A percentile compares a stretch with the other conserved stretches of the same genome.
Conservation (phyloP, 1,284 basidiomycete genomes). For the Malassezia nana region DNA sequence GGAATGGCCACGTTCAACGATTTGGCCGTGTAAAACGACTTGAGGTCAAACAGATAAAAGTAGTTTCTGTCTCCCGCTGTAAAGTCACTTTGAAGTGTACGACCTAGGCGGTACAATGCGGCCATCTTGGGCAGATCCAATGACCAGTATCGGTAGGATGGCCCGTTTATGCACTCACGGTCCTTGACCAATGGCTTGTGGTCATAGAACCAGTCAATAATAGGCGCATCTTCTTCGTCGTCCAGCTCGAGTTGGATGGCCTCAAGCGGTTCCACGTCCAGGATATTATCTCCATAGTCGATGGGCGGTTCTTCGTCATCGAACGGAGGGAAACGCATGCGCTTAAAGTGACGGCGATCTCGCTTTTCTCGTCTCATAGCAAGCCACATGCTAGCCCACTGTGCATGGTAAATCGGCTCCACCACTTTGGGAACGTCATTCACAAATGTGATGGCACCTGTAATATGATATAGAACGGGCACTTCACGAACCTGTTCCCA, state of each 20-base stretch:
- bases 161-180: slow-evolving; percentile 68
- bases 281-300: slow-evolving; percentile 68
- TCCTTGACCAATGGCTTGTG: slow-evolving; percentile 82
- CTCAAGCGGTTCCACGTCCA: slow-evolving; percentile 95
- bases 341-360: slow-evolving; percentile 97
- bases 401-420: slow-evolving; percentile 95
- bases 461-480: slow-evolving; percentile 59
- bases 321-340: slow-evolving; percentile 99
- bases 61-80: slow-evolving; percentile 71
- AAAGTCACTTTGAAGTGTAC: slow-evolving; percentile 83
- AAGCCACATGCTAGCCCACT: slow-evolving; percentile 99
- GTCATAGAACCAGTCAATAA: slow-evolving; percentile 98
- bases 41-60: slow-evolving; percentile 87
- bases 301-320: slow-evolving; percentile 81
- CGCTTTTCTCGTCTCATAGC: slow-evolving; percentile 98
- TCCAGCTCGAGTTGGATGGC: slow-evolving; percentile 96
- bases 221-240: slow-evolving; percentile 81
- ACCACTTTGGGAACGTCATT: slow-evolving; percentile 95
- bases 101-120: slow-evolving; percentile 86
- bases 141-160: slow-evolving; percentile 87
- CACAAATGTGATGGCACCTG: slow-evolving; percentile 99
- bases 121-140: slow-evolving; percentile 88
- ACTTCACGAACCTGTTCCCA: slow-evolving; percentile 62
- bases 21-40: slow-evolving; percentile 95
- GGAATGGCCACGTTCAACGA: slow-evolving; percentile 91